Conservation (phyloP, 345 rosid genomes). For the Populus davidiana region DNA sequence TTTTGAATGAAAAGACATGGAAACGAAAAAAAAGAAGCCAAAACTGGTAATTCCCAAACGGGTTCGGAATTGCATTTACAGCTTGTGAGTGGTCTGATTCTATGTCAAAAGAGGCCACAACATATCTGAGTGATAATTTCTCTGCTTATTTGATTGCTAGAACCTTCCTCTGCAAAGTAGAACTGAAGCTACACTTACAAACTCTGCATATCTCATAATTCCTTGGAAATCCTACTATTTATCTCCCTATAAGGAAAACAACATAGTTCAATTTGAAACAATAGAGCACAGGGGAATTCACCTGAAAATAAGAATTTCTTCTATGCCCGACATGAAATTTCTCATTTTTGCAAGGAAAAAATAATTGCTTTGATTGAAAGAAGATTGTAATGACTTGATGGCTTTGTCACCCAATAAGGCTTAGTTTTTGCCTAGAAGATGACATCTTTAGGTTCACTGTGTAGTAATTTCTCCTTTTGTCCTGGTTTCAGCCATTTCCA, state of each 20-base stretch:
- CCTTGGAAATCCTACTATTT: not conserved
- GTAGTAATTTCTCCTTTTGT: not conserved
- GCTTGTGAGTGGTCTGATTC: not conserved
- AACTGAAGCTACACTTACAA: not conserved
- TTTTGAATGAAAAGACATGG: no score
- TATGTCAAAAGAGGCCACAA: not conserved
- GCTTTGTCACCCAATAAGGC: not conserved
- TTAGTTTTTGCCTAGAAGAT: not conserved
- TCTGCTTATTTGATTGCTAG: not conserved
- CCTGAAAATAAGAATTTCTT: not conserved
- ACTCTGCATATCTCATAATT: not conserved
- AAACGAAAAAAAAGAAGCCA: no score
- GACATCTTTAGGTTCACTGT: not conserved
- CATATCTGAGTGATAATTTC: not conserved
- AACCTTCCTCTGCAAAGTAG: not conserved
- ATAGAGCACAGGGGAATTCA: not conserved
- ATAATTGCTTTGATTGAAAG: not conserved
- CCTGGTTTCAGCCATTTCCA: constrained; percentile 46
- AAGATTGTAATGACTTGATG: no score
- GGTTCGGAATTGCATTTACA: not conserved
- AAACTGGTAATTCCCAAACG: no score
- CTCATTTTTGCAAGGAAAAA: not conserved
- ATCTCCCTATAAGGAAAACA: not conserved
- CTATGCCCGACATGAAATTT: not conserved
- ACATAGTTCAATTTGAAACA: not conserved